Percentiles rank a stretch among this genome's conserved stretches.
phyloP scores from a whole-genome alignment of 345 rosid genomes.

The Hibiscus tridactylites region DNA sequence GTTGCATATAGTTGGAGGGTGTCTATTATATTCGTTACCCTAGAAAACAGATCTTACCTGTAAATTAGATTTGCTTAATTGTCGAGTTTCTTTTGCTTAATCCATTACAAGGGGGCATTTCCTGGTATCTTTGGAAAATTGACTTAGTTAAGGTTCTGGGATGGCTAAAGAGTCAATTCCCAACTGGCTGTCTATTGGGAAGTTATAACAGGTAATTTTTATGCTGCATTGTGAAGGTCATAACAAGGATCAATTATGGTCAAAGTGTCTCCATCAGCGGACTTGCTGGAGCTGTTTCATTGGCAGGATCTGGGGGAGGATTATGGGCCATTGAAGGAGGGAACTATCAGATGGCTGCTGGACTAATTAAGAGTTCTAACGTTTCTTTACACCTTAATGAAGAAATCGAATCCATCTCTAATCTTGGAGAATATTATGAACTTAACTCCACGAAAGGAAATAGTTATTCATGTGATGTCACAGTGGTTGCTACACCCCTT shows the following conservation, averaged over 20 bases:
- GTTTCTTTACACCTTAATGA: constrained; percentile 61
- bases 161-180: background rate
- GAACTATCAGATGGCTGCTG: constrained; percentile 91
- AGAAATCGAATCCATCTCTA: constrained; percentile 57
- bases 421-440: constrained; percentile 57
- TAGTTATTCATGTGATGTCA: constrained; percentile 53
- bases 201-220: background rate
- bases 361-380: constrained; percentile 60
- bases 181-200: background rate
- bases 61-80: background rate
- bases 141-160: background rate
- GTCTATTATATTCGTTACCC: background rate
- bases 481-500: constrained; percentile 71
- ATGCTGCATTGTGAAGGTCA: constrained; percentile 42
- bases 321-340: constrained; percentile 93
- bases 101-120: background rate
- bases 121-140: background rate
- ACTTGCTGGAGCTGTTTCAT: constrained; percentile 91
- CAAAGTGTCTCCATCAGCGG: constrained; percentile 78
- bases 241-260: constrained; percentile 90
- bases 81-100: background rate
- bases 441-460: constrained; percentile 66
- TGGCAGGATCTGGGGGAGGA: constrained; percentile 89
- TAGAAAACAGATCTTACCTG: background rate
- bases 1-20: background rate